Base-by-base conservation (phyloP, 495 filamentous ascomycete genomes). In the Penicillium roqueforti region DNA sequence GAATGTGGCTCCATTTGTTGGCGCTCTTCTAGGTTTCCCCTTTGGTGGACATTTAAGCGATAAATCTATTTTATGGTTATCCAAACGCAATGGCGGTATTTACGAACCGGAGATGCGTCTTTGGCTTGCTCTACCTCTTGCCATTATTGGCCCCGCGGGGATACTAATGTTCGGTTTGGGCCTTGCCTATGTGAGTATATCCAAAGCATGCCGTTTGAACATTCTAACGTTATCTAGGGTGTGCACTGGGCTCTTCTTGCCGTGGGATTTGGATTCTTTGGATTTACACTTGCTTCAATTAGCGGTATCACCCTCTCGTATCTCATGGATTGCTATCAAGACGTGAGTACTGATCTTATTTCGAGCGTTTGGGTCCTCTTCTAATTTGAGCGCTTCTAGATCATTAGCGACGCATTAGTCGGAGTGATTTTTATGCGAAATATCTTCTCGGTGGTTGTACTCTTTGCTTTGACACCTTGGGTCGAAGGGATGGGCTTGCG, bases 91-190 rank as follows among this genome's bases (percentile, higher is more conserved):
- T 38, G 60, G 62, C 7, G 74, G 72, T 46, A 63, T 77, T 28
- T 68, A 68, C 31, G 74, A 78, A 53, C 62, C 72, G 0, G 75
- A 77, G 52, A 69, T 71, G 59, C 68, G 72, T 37, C 65, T 75
- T 10, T 69, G 60, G 62, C 50, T 68, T 19, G 57, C 60, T 20
- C 43, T 71, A 18, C 63, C 68, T 16, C 41, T 59, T 26, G 66
- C 65, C 1, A 41, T 66, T 1, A 25, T 67, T 2, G 55, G 59
- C 3, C 62, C 65, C 1, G 56, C 50, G 3, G 68, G 67, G 13
- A 56, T 68, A 4, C 57, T 75, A 14, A 58, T 73, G 44, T 75
- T 68, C 55, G 73, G 73, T 0, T 26, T 75, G 22, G 67, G 63
- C 0, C 46, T 71, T 34, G 61, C 57, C 25, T 55, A 70, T 41